phyloP scores from a whole-genome alignment of 2,329 filamentous ascomycete genomes.

The Parafenestella ontariensis region DNA sequence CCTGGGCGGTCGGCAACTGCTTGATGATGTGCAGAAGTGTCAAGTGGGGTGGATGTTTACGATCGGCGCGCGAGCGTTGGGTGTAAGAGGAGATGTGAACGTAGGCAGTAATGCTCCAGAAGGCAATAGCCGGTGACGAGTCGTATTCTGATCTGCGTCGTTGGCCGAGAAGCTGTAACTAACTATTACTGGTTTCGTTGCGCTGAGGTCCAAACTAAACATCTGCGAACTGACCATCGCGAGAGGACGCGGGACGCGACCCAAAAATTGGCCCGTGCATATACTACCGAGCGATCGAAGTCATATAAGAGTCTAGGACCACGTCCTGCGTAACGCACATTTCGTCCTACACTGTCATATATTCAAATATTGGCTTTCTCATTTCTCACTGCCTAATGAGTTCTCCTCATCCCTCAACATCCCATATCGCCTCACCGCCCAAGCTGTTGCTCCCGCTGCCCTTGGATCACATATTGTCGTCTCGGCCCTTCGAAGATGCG shows the following conservation, averaged over 20 bases:
- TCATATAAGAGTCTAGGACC: background rate
- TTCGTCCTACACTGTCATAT: background rate
- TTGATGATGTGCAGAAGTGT: background rate
- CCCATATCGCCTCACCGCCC: background rate
- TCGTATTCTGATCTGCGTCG: background rate
- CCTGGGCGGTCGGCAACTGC: background rate
- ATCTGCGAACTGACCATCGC: constrained; percentile 12
- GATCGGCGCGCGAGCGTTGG: no score
- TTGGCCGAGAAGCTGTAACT: background rate
- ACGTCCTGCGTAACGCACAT: background rate
- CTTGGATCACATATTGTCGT: constrained; percentile 4
- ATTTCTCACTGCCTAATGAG: constrained; percentile 1
- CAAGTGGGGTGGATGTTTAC: background rate
- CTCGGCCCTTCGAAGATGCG: constrained; percentile 7
- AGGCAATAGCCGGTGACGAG: no score
- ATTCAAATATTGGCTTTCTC: constrained; percentile 20
- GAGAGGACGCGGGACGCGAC: constrained; percentile 38
- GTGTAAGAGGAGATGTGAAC: background rate
- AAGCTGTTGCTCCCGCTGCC: constrained; percentile 10
- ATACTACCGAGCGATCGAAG: constrained; percentile 4
- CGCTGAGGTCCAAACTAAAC: background rate
- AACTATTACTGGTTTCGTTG: background rate
- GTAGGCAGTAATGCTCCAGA: background rate
- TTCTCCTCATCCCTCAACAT: background rate
- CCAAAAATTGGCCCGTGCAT: constrained; percentile 16